Evolutionary conservation across 2,329 filamentous ascomycete species (phyloP), one percentile per base, ranked within the genome.

Genomic region (Phialocephala subalpina): DNA sequence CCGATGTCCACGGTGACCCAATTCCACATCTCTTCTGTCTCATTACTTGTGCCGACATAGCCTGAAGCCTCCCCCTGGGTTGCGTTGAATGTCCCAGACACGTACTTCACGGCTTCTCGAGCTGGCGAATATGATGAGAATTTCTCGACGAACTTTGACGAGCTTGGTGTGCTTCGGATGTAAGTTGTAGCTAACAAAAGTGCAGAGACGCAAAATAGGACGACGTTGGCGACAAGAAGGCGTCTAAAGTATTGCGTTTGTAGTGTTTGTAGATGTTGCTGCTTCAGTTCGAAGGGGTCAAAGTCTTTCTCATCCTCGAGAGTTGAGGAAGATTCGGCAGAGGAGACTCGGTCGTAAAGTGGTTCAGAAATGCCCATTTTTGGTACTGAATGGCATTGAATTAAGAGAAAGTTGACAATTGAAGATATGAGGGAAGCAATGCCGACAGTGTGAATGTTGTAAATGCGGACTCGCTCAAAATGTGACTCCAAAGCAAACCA

Each of bases 1-100:
- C 85, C 86, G 18, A 88, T 65, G 16, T 57, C 49, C 33, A 49
- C 53, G 1, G 63, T 65, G 36, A 65, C 59, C 63, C 59, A 62
- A 59, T 62, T 61, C 63, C 59, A 65, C 58, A 65, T 65, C 38
- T 65, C 63, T 53, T 65, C 53, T 42, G 59, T 65, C 20, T 65
- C 63, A 36, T 65, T 57, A n/a, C 63, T 65, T 25, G 63, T 65
- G 11, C 63, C 63, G 53, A 65, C 27, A 27, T 65, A 65, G 18
- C 63, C 63, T 2, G 59, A 53, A 8, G 25, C 58, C 2, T 49
- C 36, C 1, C 59, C 60, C 56, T 66, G 59, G 40, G 53, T 55
- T 33, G 64, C 59, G 35, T 62, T 66, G 64, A 66, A 66, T 8
- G 59, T 62, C 7, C 55, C 64, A 20, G 40, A 55, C 16, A 66